Base-by-base conservation (phyloP, 163 green algal species). In the Scenedesmus sp. region DNA sequence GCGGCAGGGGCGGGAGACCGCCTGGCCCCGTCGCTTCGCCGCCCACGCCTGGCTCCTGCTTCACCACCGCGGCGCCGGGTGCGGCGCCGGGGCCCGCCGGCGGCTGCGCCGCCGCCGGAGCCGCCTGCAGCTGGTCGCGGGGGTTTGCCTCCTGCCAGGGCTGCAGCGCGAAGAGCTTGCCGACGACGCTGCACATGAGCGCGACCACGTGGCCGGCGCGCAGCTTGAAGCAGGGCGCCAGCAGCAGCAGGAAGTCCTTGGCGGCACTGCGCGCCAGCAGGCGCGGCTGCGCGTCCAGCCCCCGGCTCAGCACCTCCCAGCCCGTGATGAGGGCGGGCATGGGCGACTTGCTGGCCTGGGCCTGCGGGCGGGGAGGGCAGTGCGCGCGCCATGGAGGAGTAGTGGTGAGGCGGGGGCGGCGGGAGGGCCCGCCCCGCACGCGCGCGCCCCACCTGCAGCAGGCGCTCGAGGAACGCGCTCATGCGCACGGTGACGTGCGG, bases 381-480 rank as follows among this genome's bases (percentile, higher is more conserved):
- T n/a, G n/a, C n/a, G n/a, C n/a, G n/a, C n/a, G n/a, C n/a, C n/a
- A n/a, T n/a, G n/a, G n/a, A n/a, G n/a, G n/a, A n/a, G n/a, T n/a
- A n/a, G n/a, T n/a, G n/a, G n/a, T n/a, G n/a, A n/a, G n/a, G n/a
- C n/a, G n/a, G n/a, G n/a, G n/a, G n/a, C n/a, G n/a, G n/a, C n/a
- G n/a, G n/a, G n/a, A n/a, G n/a, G n/a, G n/a, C n/a, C n/a, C n/a
- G n/a, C n/a, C n/a, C n/a, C n/a, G n/a, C n/a, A n/a, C n/a, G n/a
- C n/a, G n/a, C n/a, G 39, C 39, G 39, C n/a, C 60, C 85, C 31
- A 84, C 57, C 50, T 85, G 57, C 34, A 98, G 82, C 67, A 97
- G 78, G 70, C 90, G 90, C 73, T 97, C 91, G 56, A 98, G 85
- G 84, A 94, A 98, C 48, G 87, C 81, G 18, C 14, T 31, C 50